These are phyloP conservation scores for Polygonum aviculare DNA, from an alignment of 148 eudicot genomes.

Conservation along the genomic window DNA sequence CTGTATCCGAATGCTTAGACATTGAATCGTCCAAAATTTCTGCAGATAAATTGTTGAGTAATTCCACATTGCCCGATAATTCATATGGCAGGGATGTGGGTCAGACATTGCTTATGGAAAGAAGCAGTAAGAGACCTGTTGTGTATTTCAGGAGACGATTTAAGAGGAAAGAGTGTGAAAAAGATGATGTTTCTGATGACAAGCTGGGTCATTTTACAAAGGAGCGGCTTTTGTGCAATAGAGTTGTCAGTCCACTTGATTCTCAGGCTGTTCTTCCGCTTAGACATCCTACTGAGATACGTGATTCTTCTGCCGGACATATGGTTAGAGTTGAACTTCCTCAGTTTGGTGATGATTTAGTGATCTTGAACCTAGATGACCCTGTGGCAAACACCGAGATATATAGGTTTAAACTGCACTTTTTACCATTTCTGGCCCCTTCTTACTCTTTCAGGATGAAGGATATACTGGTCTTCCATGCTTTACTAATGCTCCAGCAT, in stretches of 20 bases:
- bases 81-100: slow-evolving; percentile 16
- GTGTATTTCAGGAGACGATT: slow-evolving; percentile 76
- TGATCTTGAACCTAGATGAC: slow-evolving; percentile 28
- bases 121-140: slow-evolving; percentile 23
- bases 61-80: slow-evolving; percentile 20
- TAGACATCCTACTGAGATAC: slow-evolving; percentile 12
- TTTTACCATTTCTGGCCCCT: slow-evolving; percentile 21
- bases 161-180: slow-evolving; percentile 30
- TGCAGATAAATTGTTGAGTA: slow-evolving; percentile 18
- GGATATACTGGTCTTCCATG: slow-evolving; percentile 22
- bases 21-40: slow-evolving; percentile 26
- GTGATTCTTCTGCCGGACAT: slow-evolving; percentile 14
- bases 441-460: slow-evolving; percentile 25
- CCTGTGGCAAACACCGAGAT: slow-evolving; percentile 24
- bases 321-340: slow-evolving; percentile 18
- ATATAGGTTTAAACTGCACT: slow-evolving; percentile 25
- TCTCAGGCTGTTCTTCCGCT: slow-evolving; percentile 14
- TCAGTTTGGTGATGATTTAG: slow-evolving; percentile 34
- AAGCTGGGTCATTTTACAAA: slow-evolving; percentile 8
- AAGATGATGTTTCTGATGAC: slow-evolving; percentile 10
- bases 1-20: slow-evolving; percentile 19
- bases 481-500: slow-evolving; percentile 40
- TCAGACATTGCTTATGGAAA: slow-evolving; percentile 18
- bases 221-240: slow-evolving; percentile 13
- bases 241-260: slow-evolving; percentile 4